Percentiles rank a stretch among this genome's conserved stretches.
phyloP scores from a whole-genome alignment of 2,329 filamentous ascomycete genomes.

The Aureobasidium sp. region DNA sequence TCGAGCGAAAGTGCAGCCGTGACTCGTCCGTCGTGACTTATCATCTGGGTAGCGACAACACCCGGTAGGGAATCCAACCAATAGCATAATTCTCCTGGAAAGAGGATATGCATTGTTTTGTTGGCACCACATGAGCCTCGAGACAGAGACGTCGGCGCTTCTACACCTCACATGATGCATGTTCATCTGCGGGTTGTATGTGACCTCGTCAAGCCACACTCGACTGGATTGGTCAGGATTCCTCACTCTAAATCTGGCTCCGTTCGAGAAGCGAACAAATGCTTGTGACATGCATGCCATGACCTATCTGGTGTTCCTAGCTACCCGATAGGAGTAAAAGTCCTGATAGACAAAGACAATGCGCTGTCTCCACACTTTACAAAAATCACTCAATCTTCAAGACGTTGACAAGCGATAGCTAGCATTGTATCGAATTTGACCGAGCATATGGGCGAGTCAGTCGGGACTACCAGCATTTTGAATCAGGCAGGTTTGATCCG shows the following conservation, averaged over 20 bases:
- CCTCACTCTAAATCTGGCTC: background rate
- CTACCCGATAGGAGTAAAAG: background rate
- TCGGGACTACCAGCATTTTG: background rate
- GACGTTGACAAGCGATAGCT: background rate
- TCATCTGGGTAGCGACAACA: background rate
- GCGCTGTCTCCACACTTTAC: background rate
- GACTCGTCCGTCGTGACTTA: slow-evolving; percentile 1
- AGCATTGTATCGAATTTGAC: background rate
- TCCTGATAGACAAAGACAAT: background rate
- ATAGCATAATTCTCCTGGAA: background rate
- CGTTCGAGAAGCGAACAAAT: background rate
- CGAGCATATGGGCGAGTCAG: slow-evolving; percentile 1
- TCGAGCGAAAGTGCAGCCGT: background rate
- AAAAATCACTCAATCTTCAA: background rate
- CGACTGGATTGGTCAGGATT: background rate
- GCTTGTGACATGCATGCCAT: background rate
- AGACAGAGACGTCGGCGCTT: background rate
- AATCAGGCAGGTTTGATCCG: background rate
- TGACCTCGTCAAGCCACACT: slow-evolving; percentile 6
- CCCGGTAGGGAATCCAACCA: background rate
- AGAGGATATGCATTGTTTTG: slow-evolving; percentile 7
- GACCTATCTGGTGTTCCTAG: background rate
- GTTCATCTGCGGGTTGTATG: slow-evolving; percentile 2
- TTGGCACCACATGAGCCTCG: slow-evolving; percentile 12
- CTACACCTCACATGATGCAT: slow-evolving; percentile 14